Evolutionary conservation across 352 stramenopile species (phyloP).

Genomic region (Peronosclerospora sorghi): DNA sequence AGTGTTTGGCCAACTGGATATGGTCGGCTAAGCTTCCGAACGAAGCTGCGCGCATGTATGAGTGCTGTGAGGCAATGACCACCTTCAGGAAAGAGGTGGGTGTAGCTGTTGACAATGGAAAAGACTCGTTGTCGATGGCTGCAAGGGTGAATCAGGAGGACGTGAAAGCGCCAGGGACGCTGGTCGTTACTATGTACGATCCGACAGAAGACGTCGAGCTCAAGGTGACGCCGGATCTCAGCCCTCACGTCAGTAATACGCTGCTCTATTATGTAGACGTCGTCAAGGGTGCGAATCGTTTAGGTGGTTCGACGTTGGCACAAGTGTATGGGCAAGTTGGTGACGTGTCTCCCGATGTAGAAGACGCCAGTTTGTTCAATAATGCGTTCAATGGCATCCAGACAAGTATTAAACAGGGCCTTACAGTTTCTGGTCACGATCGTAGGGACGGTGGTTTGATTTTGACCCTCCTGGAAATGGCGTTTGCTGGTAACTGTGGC

Average conservation of each 20-base stretch:
- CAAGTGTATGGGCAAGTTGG: conserved; percentile 91
- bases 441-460: conserved; percentile 96
- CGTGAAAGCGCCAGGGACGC: conserved; percentile 95
- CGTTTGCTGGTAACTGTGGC: conserved; percentile 96
- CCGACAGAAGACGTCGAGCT: conserved; percentile 93
- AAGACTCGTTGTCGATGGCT: conserved; percentile 99
- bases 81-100: conserved; percentile 92
- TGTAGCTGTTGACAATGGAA: conserved; percentile 97
- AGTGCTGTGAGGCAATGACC: conserved; percentile 93
- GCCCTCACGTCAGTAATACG: conserved; percentile 67
- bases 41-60: conserved; percentile 97
- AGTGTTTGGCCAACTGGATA: conserved; percentile 99
- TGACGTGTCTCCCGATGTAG: conserved; percentile 84
- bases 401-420: conserved; percentile 80
- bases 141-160: conserved; percentile 89
- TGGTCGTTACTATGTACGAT: conserved; percentile 97
- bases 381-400: conserved; percentile 92
- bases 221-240: conserved; percentile 97
- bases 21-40: conserved; percentile 97
- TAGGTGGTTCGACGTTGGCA: conserved; percentile 94
- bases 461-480: conserved; percentile 96
- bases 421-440: conserved; percentile 95
- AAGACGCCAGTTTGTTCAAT: conserved; percentile 89
- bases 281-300: conserved; percentile 77
- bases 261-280: conserved; percentile 94